Percentiles rank a stretch among this genome's conserved stretches.
phyloP scores from a whole-genome alignment of 345 rosid species.

The Rhodomyrtus tomentosa region DNA sequence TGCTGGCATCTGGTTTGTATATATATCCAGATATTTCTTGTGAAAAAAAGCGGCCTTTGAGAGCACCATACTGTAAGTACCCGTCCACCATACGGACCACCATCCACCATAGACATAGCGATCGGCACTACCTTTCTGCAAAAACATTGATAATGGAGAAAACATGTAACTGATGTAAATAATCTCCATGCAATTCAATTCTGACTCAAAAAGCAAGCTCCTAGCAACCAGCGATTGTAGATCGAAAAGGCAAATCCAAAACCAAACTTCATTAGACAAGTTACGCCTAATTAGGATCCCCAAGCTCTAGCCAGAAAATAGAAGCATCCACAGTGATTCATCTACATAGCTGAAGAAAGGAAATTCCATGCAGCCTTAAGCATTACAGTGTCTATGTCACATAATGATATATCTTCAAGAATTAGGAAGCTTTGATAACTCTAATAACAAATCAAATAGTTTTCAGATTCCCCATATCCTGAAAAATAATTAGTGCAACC shows the following conservation, averaged over 20 bases:
- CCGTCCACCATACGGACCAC: constrained; percentile 99
- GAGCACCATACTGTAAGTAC: constrained; percentile 88
- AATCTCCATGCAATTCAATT: background rate
- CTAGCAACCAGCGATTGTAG: background rate
- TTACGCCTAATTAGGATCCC: background rate
- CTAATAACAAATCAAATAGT: background rate
- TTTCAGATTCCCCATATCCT: background rate
- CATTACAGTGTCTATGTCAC: background rate
- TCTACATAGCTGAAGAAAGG: background rate
- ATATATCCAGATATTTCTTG: constrained; percentile 73
- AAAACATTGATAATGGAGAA: background rate
- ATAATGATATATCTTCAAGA: background rate
- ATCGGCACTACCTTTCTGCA: constrained; percentile 46
- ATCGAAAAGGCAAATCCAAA: background rate
- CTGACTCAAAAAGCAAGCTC: background rate
- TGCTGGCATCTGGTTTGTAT: constrained; percentile 78
- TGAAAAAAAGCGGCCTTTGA: constrained; percentile 97
- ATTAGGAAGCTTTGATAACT: background rate
- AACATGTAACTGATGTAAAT: background rate
- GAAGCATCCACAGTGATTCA: background rate
- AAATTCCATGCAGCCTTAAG: background rate
- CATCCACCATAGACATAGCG: constrained; percentile 71
- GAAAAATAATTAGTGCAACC: background rate
- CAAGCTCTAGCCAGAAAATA: background rate
- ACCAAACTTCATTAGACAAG: background rate